Evolutionary conservation across 257 asterid genomes (phyloP).

Genomic region (Nicotiana obtusifolia): DNA sequence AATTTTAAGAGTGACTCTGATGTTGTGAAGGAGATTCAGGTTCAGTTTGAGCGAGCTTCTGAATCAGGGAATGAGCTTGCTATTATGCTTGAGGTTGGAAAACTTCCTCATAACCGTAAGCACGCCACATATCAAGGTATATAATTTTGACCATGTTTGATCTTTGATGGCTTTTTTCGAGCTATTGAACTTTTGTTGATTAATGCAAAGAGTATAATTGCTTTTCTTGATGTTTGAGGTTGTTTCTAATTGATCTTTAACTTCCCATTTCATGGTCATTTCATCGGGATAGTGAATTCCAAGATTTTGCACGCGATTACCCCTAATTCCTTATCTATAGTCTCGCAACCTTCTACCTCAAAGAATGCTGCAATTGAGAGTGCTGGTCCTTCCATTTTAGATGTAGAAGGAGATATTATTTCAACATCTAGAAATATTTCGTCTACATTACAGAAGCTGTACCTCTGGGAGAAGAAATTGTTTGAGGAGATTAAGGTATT

Average conservation of each 20-base stretch:
- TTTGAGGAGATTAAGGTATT: conserved; percentile 93
- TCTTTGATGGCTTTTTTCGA: not conserved
- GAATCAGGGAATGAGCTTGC: conserved; percentile 73
- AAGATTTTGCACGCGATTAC: conserved; percentile 56
- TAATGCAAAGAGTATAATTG: not conserved
- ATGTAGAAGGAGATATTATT: conserved; percentile 51
- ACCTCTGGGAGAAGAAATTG: conserved; percentile 95
- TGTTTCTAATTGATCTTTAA: not conserved
- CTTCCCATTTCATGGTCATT: not conserved
- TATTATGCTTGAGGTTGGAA: conserved; percentile 83
- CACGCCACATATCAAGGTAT: conserved; percentile 80
- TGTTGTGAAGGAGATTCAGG: conserved; percentile 71
- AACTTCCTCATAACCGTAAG: conserved; percentile 68
- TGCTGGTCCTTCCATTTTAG: conserved; percentile 42
- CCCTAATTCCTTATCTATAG: conserved; percentile 35
- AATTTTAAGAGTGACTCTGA: conserved; percentile 64
- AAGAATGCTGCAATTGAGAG: conserved; percentile 32
- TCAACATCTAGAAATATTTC: conserved; percentile 65
- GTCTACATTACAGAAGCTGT: conserved; percentile 77
- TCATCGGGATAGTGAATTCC: conserved; percentile 53
- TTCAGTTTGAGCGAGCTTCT: conserved; percentile 73
- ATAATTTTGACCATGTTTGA: not conserved
- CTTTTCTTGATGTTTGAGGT: not conserved
- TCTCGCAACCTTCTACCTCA: conserved; percentile 57
- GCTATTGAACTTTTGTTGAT: not conserved